Evolutionary conservation across 345 rosid species (phyloP).

Genomic region (Nephelium lappaceum): DNA sequence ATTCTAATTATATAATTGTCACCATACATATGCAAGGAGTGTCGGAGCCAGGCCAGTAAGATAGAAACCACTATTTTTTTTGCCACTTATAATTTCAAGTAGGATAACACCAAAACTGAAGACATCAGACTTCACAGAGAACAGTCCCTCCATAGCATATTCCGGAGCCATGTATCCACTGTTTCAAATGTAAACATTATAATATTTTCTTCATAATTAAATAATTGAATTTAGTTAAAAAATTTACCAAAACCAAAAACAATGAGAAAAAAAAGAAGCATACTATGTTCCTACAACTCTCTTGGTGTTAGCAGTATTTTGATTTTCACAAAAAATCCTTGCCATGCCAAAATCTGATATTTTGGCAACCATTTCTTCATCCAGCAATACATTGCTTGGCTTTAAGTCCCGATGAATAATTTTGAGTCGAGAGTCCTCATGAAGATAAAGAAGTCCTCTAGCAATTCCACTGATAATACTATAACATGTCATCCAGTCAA

Average conservation of each 20-base stretch:
- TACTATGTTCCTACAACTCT: conserved; percentile 45
- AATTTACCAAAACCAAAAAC: neutral
- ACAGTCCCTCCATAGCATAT: conserved; percentile 41
- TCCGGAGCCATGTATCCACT: conserved; percentile 56
- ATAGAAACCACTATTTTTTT: conserved; percentile 28
- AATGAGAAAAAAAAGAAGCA: neutral
- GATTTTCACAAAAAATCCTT: conserved; percentile 30
- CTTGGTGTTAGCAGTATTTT: conserved; percentile 26
- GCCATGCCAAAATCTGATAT: conserved; percentile 57
- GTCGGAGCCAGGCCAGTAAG: conserved; percentile 28
- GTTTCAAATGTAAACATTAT: conserved; percentile 3
- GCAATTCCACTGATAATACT: conserved; percentile 45
- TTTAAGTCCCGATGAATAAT: conserved; percentile 56
- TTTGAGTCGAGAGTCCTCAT: conserved; percentile 48
- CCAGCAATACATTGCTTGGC: conserved; percentile 47
- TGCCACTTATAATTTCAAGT: conserved; percentile 45
- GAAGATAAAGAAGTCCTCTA: conserved; percentile 50
- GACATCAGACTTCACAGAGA: conserved; percentile 47
- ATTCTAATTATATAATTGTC: neutral
- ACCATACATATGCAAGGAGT: conserved; percentile 22
- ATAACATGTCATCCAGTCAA: conserved; percentile 45
- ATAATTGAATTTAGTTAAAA: neutral
- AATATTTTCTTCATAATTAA: neutral
- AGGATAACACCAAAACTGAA: conserved; percentile 53
- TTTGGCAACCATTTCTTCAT: conserved; percentile 44